phyloP scores from a whole-genome alignment of 2,329 filamentous ascomycete species.

The Elsinoe ampelina region DNA sequence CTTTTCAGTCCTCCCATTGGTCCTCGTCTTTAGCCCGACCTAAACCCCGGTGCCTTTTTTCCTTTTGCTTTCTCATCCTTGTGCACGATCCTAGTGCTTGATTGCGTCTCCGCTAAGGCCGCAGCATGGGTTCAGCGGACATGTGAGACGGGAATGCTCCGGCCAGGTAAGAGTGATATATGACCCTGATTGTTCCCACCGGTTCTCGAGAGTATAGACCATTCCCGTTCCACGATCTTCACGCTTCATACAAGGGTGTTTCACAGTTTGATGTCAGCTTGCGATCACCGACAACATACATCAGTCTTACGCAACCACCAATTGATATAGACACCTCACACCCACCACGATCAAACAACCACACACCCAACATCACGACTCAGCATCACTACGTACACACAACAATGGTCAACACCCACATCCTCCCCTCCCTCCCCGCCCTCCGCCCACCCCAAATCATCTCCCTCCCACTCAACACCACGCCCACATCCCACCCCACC shows the following conservation, averaged over 20 bases:
- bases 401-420: slow-evolving; percentile 11
- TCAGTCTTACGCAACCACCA: background rate
- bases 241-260: background rate
- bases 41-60: background rate
- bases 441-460: slow-evolving; percentile 12
- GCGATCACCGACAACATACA: slow-evolving; percentile 5
- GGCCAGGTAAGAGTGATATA: background rate
- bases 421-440: background rate
- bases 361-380: no score
- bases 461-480: slow-evolving; percentile 3
- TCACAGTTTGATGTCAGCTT: background rate
- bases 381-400: background rate
- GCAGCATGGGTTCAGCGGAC: background rate
- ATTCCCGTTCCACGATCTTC: slow-evolving; percentile 7
- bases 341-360: background rate
- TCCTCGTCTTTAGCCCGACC: background rate
- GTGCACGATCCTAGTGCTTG: background rate
- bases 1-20: background rate
- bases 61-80: background rate
- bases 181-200: background rate
- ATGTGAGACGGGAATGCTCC: background rate
- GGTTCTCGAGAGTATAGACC: background rate
- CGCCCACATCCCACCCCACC: background rate
- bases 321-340: background rate
- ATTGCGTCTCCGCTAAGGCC: slow-evolving; percentile 1